Evolutionary conservation across 177 flowering plant genomes (phyloP), one percentile per base, ranked within the genome.

Genomic region (Vitis hybrid): DNA sequence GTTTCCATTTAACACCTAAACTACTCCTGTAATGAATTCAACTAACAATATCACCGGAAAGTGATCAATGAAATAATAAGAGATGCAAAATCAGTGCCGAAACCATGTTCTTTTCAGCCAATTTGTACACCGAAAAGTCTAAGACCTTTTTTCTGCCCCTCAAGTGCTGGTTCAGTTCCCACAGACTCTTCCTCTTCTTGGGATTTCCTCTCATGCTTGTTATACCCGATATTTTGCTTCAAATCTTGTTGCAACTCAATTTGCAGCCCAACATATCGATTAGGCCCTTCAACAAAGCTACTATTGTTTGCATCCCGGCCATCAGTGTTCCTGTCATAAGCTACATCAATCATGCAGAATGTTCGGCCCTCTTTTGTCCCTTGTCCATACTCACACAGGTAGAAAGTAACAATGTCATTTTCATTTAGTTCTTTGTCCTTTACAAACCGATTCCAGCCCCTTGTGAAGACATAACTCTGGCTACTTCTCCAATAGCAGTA

Each of bases 401-500:
- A 78, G 74, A 89, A 85, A 4, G 79, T 67, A 31, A 89, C 54
- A 1, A 79, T 65, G 17, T 89, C 94, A 10, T 79, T 83, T 0
- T 82, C 82, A 68, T 82, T 79, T 70, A 88, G 31, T 5, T 77
- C 65, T 66, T 85, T 85, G n/a, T 85, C 90, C 78, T 81, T 86
- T 28, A 88, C 91, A 71, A 89, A 88, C 67, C 80, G 66, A 66
- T 79, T 89, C 94, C 91, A 89, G 1, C 92, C 94, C 70, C 84
- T 78, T 0, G 90, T 86, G 64, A 89, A 88, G 38, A 89, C 94
- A 71, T 63, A 88, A 71, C 94, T 89, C 71, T 86, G 89, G 79
- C 92, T 89, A 68, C 92, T 88, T 64, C 63, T 83, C 94, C 92
- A 89, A 38, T 85, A 89, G 64, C 90, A 89, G 63, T 88, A 88